Evolutionary conservation across 768 basidiomycete genomes (phyloP).

Genomic region (Tricholoma matsutake): DNA sequence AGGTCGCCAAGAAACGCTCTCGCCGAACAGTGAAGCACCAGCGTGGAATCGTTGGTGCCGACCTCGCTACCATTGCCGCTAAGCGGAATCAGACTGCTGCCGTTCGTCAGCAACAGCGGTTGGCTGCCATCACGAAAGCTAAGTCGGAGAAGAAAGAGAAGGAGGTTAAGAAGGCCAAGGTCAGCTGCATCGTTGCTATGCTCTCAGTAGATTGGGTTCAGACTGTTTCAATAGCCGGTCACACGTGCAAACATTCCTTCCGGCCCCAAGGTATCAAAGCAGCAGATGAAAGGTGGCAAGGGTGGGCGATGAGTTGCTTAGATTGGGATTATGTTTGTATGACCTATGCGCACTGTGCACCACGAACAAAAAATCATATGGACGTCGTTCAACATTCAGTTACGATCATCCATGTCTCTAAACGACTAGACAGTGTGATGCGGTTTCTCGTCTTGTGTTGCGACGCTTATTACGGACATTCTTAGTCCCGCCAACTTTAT

Average conservation of each 20-base stretch:
- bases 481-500: neutral
- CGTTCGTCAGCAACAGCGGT: constrained; percentile 73
- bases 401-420: neutral
- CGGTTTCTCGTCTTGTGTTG: neutral
- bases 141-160: constrained; percentile 98
- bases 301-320: constrained; percentile 55
- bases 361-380: constrained; percentile 24
- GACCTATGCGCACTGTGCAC: constrained; percentile 21
- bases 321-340: constrained; percentile 24
- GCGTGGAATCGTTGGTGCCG: constrained; percentile 97
- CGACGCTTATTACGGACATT: neutral
- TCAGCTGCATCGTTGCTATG: constrained; percentile 27
- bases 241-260: constrained; percentile 47
- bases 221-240: constrained; percentile 42
- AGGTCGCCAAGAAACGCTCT: constrained; percentile 98
- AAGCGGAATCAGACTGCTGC: constrained; percentile 90
- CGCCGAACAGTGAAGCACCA: constrained; percentile 97
- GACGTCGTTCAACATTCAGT: neutral
- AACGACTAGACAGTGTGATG: neutral
- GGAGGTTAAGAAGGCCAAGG: constrained; percentile 88
- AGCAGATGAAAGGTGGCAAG: constrained; percentile 93
- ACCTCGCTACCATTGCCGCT: constrained; percentile 87
- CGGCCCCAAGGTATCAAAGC: constrained; percentile 89
- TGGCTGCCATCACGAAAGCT: constrained; percentile 88
- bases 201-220: constrained; percentile 3